Base-by-base conservation (phyloP, 2,329 filamentous ascomycete genomes). In the Scytalidium lignicola region DNA sequence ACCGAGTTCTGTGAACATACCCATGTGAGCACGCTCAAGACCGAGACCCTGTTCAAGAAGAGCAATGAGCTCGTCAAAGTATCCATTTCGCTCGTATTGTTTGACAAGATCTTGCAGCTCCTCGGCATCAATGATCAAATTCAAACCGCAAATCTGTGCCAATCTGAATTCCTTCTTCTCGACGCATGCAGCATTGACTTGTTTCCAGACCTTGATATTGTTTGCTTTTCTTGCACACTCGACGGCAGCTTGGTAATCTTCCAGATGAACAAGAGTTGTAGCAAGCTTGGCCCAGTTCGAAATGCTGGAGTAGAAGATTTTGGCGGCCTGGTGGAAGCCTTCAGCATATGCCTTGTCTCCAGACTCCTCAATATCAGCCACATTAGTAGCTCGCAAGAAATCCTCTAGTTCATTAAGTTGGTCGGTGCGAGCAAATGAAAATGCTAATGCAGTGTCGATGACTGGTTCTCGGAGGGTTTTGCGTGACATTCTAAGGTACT, bases 231-330 rank as follows among this genome's bases (percentile, higher is more conserved):
- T 88, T 21, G 95, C 93, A 64, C 90, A 96, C 68, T 99, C 93
- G 40, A 99, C 93, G 42, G 93, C 93, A 60, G 90, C 90, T 71
- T 99, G 95, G 74, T 99, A 97, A 60, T 99, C 93, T 57, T 85
- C 87, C 6, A 99, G 83, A 68, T 97, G 90, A n/a, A 99, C 93
- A 52, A 97, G 81, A 10, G 93, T 99, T 10, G 93, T 97, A 13
- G 93, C 91, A 62, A 99, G 84, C 77, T 99, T 99, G 49, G 92
- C 92, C 93, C 93, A 99, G 80, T 99, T 99, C 48, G 93, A 99
- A 67, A 99, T 95, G 74, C 89, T 97, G 49, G 83, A 90, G 75
- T 85, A 99, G 80, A 97, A 99, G 65, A 99, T 97, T 82, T 99
- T 99, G 57, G 93, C 90, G 41, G 93, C 93, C 75, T 97, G 87